Evolutionary conservation across 768 basidiomycete genomes (phyloP).

Genomic region (Tulasnella calospora): DNA sequence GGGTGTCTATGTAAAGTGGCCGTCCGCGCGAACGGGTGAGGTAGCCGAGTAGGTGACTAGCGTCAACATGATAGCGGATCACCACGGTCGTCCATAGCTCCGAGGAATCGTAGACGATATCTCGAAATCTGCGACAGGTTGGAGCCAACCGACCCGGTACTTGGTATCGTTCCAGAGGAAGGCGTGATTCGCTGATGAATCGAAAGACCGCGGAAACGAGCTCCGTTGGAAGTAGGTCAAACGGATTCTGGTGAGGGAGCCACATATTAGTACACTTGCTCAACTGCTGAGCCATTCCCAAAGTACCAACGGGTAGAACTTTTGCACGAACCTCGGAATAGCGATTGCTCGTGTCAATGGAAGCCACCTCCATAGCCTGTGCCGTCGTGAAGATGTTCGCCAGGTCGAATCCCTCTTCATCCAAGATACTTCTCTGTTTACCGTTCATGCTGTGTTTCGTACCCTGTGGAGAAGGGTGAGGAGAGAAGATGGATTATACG

Average conservation of each 20-base stretch:
- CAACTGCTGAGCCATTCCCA: background rate
- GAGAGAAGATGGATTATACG: background rate
- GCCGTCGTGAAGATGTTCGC: background rate
- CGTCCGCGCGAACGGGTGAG: background rate
- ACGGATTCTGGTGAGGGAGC: background rate
- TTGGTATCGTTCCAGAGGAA: background rate
- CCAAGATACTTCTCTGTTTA: background rate
- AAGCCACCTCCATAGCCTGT: background rate
- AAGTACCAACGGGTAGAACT: background rate
- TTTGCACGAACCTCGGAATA: background rate
- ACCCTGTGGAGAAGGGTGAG: background rate
- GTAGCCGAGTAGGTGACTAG: background rate
- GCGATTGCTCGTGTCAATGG: background rate
- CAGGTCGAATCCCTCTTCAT: background rate
- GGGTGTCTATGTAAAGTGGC: background rate
- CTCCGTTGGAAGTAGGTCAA: background rate
- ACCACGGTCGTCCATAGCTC: background rate
- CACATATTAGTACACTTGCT: background rate
- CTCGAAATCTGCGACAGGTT: background rate
- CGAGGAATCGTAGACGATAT: background rate
- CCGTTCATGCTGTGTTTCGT: background rate
- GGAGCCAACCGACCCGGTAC: background rate
- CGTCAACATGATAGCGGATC: background rate
- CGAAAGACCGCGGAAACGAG: background rate
- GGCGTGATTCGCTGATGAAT: background rate